Percentiles rank a stretch among this genome's conserved stretches.
phyloP scores from a whole-genome alignment of 768 basidiomycete species.

The Auricularia heimuer region DNA sequence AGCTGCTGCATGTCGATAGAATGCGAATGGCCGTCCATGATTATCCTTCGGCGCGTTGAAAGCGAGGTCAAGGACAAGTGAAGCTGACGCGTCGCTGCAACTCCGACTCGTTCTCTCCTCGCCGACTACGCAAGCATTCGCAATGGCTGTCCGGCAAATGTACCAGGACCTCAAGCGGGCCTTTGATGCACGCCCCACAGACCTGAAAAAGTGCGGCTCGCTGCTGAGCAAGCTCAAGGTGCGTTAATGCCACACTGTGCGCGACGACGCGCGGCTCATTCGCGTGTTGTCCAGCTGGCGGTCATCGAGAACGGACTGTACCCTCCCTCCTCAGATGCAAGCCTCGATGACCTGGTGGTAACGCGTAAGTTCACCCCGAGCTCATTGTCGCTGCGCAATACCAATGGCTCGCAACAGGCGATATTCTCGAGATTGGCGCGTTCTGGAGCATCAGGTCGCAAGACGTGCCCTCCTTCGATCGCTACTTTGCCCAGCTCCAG shows the following conservation, averaged over 20 bases:
- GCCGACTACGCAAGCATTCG: neutral
- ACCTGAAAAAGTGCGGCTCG: conserved; percentile 55
- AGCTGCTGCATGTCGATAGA: conserved; percentile 75
- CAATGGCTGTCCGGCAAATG: conserved; percentile 27
- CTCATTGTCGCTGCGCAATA: neutral
- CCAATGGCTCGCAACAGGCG: conserved; percentile 42
- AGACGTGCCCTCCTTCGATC: conserved; percentile 88
- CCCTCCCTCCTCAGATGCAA: conserved; percentile 57
- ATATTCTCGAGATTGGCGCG: conserved; percentile 91
- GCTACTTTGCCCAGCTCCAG: conserved; percentile 87
- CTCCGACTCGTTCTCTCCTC: conserved; percentile 14
- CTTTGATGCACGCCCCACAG: conserved; percentile 54
- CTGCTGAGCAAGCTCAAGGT: conserved; percentile 74
- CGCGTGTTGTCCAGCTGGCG: conserved; percentile 41
- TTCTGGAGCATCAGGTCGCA: conserved; percentile 84
- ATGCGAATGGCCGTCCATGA: conserved; percentile 36
- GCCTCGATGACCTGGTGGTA: conserved; percentile 53
- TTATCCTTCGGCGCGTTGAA: conserved; percentile 13
- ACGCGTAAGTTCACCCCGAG: conserved; percentile 49
- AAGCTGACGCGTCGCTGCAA: conserved; percentile 45
- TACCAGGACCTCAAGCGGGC: conserved; percentile 60
- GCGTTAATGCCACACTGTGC: neutral
- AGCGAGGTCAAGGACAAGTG: conserved; percentile 19
- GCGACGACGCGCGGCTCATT: neutral
- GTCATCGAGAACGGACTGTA: conserved; percentile 70